A percentile compares a stretch with the other conserved stretches of the same genome.
These are phyloP conservation scores for Penicillium pancosmium DNA, from an alignment of 495 filamentous ascomycete species.

Conservation along the genomic window DNA sequence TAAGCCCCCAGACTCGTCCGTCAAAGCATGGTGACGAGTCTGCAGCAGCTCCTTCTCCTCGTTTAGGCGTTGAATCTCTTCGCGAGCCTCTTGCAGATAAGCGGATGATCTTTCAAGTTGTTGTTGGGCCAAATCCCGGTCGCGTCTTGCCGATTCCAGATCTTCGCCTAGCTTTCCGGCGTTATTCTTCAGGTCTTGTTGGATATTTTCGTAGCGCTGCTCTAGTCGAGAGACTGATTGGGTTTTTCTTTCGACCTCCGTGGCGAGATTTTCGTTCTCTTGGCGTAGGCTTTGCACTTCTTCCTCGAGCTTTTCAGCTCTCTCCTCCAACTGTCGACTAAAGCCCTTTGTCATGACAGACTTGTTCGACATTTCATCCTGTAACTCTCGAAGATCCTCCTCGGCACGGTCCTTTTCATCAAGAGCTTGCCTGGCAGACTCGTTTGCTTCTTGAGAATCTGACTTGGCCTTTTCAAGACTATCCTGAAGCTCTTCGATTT, in stretches of 20 bases:
- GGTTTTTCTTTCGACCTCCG: slow-evolving; percentile 54
- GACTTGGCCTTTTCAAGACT: slow-evolving; percentile 54
- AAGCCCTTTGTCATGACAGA: slow-evolving; percentile 77
- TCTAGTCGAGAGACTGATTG: slow-evolving; percentile 40
- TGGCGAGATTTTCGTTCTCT: slow-evolving; percentile 54
- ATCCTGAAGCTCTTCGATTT: slow-evolving; percentile 64
- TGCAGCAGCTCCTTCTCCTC: slow-evolving; percentile 76
- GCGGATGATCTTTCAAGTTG: slow-evolving; percentile 46
- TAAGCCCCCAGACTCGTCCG: slow-evolving; percentile 65
- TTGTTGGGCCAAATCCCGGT: slow-evolving; percentile 37
- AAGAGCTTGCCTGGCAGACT: slow-evolving; percentile 64
- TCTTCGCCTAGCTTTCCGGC: slow-evolving; percentile 46
- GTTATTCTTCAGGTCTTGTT: slow-evolving; percentile 46
- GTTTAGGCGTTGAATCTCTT: slow-evolving; percentile 55
- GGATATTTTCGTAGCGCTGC: slow-evolving; percentile 43
- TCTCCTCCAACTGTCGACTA: slow-evolving; percentile 74
- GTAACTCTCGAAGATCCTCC: slow-evolving; percentile 59
- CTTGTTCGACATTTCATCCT: slow-evolving; percentile 78
- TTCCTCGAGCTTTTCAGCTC: slow-evolving; percentile 62
- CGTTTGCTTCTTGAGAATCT: slow-evolving; percentile 59
- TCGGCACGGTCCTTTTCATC: slow-evolving; percentile 57
- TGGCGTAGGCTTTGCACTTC: slow-evolving; percentile 64
- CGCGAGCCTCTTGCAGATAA: slow-evolving; percentile 53
- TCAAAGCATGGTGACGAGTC: slow-evolving; percentile 68
- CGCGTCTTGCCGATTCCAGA: slow-evolving; percentile 40